phyloP scores from a whole-genome alignment of 2,329 filamentous ascomycete genomes.

The Fusarium praegraminearum region DNA sequence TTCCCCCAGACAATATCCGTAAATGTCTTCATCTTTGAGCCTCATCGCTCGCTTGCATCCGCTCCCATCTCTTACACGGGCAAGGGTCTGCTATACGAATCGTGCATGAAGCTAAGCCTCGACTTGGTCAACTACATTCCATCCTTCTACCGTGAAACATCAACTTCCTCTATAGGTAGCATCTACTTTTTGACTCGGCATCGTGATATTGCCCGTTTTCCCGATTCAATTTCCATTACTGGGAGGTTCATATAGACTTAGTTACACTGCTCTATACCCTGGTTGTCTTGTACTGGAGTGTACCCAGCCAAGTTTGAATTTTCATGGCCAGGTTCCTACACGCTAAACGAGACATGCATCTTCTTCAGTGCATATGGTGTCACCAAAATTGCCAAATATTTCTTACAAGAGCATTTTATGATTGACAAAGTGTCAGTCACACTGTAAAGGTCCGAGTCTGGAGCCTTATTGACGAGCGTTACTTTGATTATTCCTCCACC shows the following conservation, averaged over 20 bases:
- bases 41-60: slow-evolving; percentile 36
- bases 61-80: slow-evolving; percentile 4
- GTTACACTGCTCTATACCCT: not conserved
- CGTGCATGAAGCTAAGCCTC: slow-evolving; percentile 46
- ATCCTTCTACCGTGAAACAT: slow-evolving; percentile 12
- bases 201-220: slow-evolving; percentile 21
- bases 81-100: slow-evolving; percentile 47
- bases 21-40: slow-evolving; percentile 33
- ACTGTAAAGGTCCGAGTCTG: slow-evolving; percentile 16
- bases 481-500: slow-evolving; percentile 31
- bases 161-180: slow-evolving; percentile 12
- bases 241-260: not conserved
- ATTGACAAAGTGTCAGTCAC: slow-evolving; percentile 11
- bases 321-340: not conserved
- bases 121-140: slow-evolving; percentile 23
- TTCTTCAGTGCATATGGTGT: not conserved
- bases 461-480: not conserved
- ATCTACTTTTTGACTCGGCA: slow-evolving; percentile 15
- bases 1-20: slow-evolving; percentile 17
- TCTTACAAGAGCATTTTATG: not conserved
- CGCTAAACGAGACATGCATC: slow-evolving; percentile 35
- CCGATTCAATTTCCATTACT: not conserved
- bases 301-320: not conserved
- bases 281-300: not conserved
- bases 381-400: not conserved